Evolutionary conservation across 495 filamentous ascomycete genomes (phyloP).

Genomic region (Aspergillus heteromorphus): DNA sequence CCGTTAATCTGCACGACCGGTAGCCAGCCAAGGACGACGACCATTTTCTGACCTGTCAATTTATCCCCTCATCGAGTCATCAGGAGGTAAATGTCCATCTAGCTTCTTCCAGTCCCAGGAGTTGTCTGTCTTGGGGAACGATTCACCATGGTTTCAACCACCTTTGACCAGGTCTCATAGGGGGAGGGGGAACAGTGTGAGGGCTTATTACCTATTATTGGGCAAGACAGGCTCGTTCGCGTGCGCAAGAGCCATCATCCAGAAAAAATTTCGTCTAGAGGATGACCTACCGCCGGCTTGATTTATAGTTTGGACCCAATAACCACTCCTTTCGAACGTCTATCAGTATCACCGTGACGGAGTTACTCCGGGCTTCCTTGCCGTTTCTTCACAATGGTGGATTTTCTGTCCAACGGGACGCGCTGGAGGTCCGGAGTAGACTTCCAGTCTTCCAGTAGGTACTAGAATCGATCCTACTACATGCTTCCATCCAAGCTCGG

Average conservation of each 20-base stretch:
- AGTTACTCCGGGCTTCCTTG: not conserved
- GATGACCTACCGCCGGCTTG: not conserved
- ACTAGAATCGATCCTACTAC: not conserved
- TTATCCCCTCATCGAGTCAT: not conserved
- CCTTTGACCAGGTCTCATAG: constrained; percentile 2
- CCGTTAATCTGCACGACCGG: constrained; percentile 7
- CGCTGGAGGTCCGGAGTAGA: not conserved
- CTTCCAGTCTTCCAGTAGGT: not conserved
- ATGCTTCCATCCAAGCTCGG: no score
- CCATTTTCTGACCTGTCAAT: not conserved
- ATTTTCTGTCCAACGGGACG: not conserved
- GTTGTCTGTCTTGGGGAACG: not conserved
- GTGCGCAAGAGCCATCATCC: not conserved
- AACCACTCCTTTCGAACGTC: not conserved
- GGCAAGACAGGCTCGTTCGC: not conserved
- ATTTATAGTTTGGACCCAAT: constrained; percentile 2
- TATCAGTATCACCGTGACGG: not conserved
- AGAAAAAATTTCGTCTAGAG: not conserved
- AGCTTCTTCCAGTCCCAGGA: not conserved
- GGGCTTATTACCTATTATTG: constrained; percentile 1
- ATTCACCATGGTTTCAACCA: constrained; percentile 3
- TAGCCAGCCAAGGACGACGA: not conserved
- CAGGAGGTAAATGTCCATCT: not conserved
- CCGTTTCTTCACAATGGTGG: not conserved
- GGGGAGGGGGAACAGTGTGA: not conserved